Conservation (phyloP, 2,329 filamentous ascomycete species). For the Scorias spongiosa region DNA sequence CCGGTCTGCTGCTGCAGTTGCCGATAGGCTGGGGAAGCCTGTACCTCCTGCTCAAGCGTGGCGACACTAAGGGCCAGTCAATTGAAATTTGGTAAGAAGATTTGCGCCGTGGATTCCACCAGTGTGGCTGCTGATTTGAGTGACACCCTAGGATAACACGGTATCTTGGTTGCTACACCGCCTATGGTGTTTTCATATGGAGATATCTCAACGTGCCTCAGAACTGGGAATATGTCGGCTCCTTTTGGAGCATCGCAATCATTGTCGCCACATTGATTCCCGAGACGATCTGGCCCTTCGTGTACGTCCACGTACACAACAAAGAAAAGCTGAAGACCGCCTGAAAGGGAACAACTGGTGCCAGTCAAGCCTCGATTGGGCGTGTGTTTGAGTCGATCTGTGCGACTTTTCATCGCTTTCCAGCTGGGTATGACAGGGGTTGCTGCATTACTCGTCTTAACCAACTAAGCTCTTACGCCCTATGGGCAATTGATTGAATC, state of each 20-base stretch:
- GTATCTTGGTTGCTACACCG: conserved; percentile 24
- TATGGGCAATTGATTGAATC: conserved; percentile 27
- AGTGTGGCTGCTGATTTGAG: background rate
- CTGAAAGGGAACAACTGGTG: no score
- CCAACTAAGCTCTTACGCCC: conserved; percentile 1
- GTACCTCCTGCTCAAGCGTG: conserved; percentile 15
- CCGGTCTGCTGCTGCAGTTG: conserved; percentile 22
- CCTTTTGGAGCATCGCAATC: conserved; percentile 18
- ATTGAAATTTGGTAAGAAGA: conserved; percentile 25
- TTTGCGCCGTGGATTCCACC: background rate
- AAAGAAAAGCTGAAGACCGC: background rate
- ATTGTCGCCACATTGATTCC: conserved; percentile 24
- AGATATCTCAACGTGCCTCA: conserved; percentile 23
- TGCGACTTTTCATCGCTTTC: no score
- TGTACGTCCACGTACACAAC: conserved; percentile 21
- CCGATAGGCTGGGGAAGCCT: conserved; percentile 25
- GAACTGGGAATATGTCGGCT: conserved; percentile 26
- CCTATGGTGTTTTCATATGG: conserved; percentile 26
- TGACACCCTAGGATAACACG: conserved; percentile 19
- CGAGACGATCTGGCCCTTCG: conserved; percentile 24
- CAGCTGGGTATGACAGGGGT: no score
- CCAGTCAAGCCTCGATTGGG: no score
- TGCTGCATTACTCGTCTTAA: no score
- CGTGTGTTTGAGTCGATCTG: no score
- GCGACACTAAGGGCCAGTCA: conserved; percentile 24